Percentiles rank a stretch among this genome's conserved stretches.
Conservation (phyloP, 2,329 filamentous ascomycete genomes). For the Curvularia verruculosa region DNA sequence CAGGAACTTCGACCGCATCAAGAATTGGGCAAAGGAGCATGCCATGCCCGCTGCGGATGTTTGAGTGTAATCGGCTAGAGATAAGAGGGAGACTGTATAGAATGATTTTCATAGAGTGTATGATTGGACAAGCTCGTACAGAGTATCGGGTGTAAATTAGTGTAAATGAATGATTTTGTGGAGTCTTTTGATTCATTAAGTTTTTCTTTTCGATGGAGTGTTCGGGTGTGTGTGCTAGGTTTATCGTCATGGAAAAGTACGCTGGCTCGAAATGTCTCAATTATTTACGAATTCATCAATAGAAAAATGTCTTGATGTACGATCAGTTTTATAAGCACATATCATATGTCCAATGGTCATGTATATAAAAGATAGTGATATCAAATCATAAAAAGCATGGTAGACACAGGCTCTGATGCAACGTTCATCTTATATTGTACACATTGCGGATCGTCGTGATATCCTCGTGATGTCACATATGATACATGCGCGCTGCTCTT, state of each 20-base stretch:
- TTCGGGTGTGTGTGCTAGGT: too few species aligned
- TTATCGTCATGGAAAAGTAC: too few species aligned
- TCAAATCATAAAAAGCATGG: background rate
- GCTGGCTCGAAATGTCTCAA: too few species aligned
- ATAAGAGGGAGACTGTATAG: too few species aligned
- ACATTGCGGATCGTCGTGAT: constrained; percentile 17
- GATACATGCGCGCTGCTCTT: constrained; percentile 21
- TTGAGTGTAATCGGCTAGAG: background rate
- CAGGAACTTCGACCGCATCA: constrained; percentile 43
- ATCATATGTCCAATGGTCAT: background rate
- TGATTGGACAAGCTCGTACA: too few species aligned
- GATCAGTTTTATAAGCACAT: background rate
- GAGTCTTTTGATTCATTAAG: background rate
- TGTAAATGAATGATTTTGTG: background rate
- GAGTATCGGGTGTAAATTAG: background rate
- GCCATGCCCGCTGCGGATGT: constrained; percentile 40
- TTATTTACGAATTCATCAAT: too few species aligned
- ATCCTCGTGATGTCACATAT: constrained; percentile 28
- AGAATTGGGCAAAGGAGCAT: constrained; percentile 42
- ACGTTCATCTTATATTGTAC: constrained; percentile 20
- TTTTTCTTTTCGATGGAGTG: too few species aligned
- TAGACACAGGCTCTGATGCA: constrained; percentile 5
- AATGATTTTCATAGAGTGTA: too few species aligned
- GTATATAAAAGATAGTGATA: background rate
- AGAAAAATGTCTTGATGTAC: background rate